These are phyloP conservation scores for Phylloboletellus chloephorus DNA, from an alignment of 1,284 basidiomycete species.

Conservation along the genomic window DNA sequence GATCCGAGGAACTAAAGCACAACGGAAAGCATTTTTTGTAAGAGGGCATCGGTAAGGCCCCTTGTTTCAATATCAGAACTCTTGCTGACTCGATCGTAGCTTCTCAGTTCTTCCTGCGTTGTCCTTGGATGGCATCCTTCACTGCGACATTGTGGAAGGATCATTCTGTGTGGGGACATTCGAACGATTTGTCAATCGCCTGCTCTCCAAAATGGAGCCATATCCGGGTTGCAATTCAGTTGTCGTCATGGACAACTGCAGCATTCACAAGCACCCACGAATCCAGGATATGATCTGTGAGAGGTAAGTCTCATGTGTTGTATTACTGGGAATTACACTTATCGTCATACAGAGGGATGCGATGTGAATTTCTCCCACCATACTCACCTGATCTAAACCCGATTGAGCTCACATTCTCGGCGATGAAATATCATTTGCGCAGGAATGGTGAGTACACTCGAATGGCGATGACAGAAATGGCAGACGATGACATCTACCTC, in stretches of 20 bases:
- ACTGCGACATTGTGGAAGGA: neutral
- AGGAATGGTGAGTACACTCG: conserved; percentile 1
- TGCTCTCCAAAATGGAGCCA: neutral
- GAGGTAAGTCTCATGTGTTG: no score
- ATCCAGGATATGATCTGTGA: no score
- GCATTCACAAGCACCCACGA: neutral
- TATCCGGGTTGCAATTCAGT: neutral
- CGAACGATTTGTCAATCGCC: neutral
- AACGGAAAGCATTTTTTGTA: conserved; percentile 1
- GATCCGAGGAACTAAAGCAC: neutral
- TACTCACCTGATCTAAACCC: conserved; percentile 11
- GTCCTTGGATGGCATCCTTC: neutral
- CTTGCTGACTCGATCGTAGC: neutral
- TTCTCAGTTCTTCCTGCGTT: neutral
- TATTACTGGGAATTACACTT: neutral
- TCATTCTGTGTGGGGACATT: no score
- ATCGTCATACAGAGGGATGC: conserved; percentile 6
- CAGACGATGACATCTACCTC: neutral
- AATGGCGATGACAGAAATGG: conserved; percentile 6
- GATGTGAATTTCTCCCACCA: conserved; percentile 8
- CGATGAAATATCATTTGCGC: conserved; percentile 8
- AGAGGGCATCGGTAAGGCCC: neutral
- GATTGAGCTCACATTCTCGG: conserved; percentile 8
- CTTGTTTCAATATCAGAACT: no score
- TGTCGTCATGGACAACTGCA: neutral